Base-by-base conservation (phyloP, 495 filamentous ascomycete species). In the Trichodelitschia bisporula region DNA sequence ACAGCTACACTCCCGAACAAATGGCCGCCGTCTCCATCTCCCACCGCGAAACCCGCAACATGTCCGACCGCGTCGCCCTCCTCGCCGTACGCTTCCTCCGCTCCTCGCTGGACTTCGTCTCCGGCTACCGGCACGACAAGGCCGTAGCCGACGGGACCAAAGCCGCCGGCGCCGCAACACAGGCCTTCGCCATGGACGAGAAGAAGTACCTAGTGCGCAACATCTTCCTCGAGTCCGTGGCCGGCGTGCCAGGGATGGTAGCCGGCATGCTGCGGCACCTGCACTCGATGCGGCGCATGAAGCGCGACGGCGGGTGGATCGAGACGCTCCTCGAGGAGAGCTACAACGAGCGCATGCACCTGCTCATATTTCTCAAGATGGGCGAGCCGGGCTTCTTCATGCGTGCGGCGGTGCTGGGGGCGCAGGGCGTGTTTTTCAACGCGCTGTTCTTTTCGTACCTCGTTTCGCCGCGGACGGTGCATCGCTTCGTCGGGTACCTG, bases 271-370 rank as follows among this genome's bases (percentile, higher is more conserved):
- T 95, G 9, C 59, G 86, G 13, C 86, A 97, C 51, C 55, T 97
- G 4, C 65, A 74, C 43, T 78, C 70, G 38, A 54, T 97, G 34
- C 59, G 86, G 26, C 59, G 69, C 4, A 68, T 97, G 56, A 80
- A 78, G 55, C 54, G 86, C 19, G 86, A 97, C 47, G 91, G 93
- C 39, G 86, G 89, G 46, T 95, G 86, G 21, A 95, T 99, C 39
- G 84, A 93, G 47, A 93, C 78, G 0, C 61, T 95, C 0, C 62
- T 95, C 2, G 86, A 93, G 49, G 86, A 97, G 51, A 70, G 69
- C 28, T 91, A 75, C 57, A 97, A 97, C 43, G 86, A 97, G 48
- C 65, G 84, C 1, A 93, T 95, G 78, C 84, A 95, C 39, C 68
- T 97, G 1, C 56, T 95, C 24, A 92, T 78, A 0, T 95, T 93